Base-by-base conservation (phyloP, 352 stramenopile genomes). In the Saprolegnia parasitica region DNA sequence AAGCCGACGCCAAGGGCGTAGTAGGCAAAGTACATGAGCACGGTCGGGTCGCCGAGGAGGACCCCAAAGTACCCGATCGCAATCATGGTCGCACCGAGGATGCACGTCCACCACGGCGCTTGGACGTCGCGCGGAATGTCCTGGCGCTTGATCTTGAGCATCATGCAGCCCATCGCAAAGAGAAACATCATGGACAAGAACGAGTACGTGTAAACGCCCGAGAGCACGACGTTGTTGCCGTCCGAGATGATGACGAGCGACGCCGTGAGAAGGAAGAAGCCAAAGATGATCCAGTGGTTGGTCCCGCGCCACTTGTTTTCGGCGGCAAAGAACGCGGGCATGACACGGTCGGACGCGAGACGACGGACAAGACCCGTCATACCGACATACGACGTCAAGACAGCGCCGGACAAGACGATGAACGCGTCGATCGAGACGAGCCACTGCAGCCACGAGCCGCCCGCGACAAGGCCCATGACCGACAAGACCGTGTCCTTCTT, bases 131-230 rank as follows among this genome's bases (percentile, higher is more conserved):
- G 80, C 10, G 90, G 91, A 49, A 98, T 91, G 26, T 88, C 81
- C 73, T 94, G 88, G 21, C 92, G 79, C 76, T 98, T 98, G 57
- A 96, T 76, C 73, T 97, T 97, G 46, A 98, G 86, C 40, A 97
- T 50, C 71, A 97, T 96, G 71, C 88, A 96, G 9, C 91, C 91
- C 65, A 93, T 84, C 5, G 88, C 89, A 58, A 97, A 98, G 24
- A 97, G 81, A 24, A 80, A 84, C 90, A 98, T 97, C 13, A 98
- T 87, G 0, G 81, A 81, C 11, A 98, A 72, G 67, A 97, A 98
- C 9, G 90, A 87, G 66, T 96, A 96, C 23, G 87, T 96, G 72
- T 97, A 98, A 24, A 98, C 93, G 10, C 90, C 90, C 9, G 86
- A 82, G 3, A 98, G 80, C 26, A 88, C 84, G 24, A 77, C 87